Evolutionary conservation across 2,329 filamentous ascomycete species (phyloP), one percentile per base, ranked within the genome.

Genomic region (Calycina herbarum): DNA sequence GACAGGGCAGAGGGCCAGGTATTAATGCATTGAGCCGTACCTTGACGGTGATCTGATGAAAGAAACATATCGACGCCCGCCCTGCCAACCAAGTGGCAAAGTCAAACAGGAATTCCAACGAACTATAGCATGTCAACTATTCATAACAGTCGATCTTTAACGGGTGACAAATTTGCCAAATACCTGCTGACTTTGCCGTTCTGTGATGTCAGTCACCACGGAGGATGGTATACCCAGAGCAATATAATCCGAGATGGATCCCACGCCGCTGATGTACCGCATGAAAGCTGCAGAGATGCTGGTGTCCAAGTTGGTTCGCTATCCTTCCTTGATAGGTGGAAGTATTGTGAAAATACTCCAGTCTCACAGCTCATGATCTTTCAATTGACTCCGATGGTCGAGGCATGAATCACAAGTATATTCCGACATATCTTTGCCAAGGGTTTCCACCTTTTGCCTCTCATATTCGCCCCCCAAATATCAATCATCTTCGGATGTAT

Each of bases 101-200:
- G 35, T 13, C 35, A 40, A 17, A 40, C 13, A 40, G 38, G 38
- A 40, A 40, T 40, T 40, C 38, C 38, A 40, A 40, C 38, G 38
- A 40, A 40, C 45, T 51, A 51, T 51, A 24, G 45, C n/a, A 51
- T 24, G 48, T 54, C 20, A 27, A 54, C 20, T 54, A 54, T 54
- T 24, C 13, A 54, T 40, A 54, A 5, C 48, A 54, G 48, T 27
- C 20, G 20, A 27, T 5, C n/a, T 24, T 54, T 54, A 24, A 13
- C 24, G 48, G 7, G 48, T 54, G 48, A 29, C 48, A 54, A 54
- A 54, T 54, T n/a, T 24, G 8, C 20, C 24, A 27, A 13, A 54
- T 24, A 54, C 48, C 24, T 54, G 13, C 38, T 40, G 38, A 40
- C 38, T 15, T 40, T 40, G 38, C 48, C 20, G 48, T 27, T 54